These are phyloP conservation scores for Diversispora epigaea DNA, from an alignment of 192 early-diverging fungal genomes.

Conservation along the genomic window DNA sequence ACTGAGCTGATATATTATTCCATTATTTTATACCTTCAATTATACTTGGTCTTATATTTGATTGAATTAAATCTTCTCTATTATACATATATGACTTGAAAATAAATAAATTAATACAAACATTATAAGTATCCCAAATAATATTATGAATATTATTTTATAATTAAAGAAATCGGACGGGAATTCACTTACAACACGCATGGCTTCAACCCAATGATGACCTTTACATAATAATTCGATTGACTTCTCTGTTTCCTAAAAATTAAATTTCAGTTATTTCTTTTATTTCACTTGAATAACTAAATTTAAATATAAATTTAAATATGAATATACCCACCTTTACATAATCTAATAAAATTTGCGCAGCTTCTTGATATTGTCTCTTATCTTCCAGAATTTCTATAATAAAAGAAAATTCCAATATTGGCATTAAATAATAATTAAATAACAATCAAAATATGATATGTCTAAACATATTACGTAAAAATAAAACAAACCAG, in stretches of 20 bases:
- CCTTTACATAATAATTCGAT: conserved; percentile 70
- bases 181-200: conserved; percentile 51
- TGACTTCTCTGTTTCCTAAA: conserved; percentile 66
- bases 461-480: neutral
- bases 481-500: conserved; percentile 40
- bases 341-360: conserved; percentile 69
- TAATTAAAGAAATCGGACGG: too few relatives aligned
- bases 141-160: neutral
- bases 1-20: neutral
- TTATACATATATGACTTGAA: conserved; percentile 51
- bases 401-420: conserved; percentile 36
- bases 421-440: conserved; percentile 23
- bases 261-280: neutral
- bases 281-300: conserved; percentile 16
- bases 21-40: conserved; percentile 45
- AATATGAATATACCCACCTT: conserved; percentile 31
- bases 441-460: conserved; percentile 13
- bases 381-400: conserved; percentile 55
- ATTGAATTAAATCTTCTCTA: conserved; percentile 73
- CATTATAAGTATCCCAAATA: neutral
- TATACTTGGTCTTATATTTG: conserved; percentile 68
- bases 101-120: neutral
- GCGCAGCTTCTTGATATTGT: conserved; percentile 66
- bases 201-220: conserved; percentile 73
- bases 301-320: neutral